Conservation (phyloP, 2,329 filamentous ascomycete species). For the Aspergillaceae sp. region DNA sequence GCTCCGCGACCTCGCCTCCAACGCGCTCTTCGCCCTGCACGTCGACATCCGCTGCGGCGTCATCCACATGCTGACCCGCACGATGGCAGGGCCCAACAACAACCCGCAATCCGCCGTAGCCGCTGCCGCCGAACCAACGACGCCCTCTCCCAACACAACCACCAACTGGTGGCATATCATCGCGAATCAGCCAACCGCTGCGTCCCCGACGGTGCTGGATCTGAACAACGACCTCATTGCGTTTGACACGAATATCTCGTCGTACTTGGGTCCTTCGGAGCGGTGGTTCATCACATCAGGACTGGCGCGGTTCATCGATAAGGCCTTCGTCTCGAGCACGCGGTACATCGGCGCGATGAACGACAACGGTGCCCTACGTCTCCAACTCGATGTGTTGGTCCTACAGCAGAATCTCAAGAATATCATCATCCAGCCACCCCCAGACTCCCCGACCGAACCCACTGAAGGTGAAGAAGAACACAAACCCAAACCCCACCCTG, state of each 20-base stretch:
- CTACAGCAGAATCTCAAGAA: slow-evolving; percentile 96
- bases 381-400: slow-evolving; percentile 90
- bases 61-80: slow-evolving; percentile 64
- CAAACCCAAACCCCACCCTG: slow-evolving; percentile 3
- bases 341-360: slow-evolving; percentile 75
- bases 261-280: slow-evolving; percentile 63
- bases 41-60: slow-evolving; percentile 81
- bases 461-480: slow-evolving; percentile 2
- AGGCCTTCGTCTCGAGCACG: slow-evolving; percentile 65
- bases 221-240: slow-evolving; percentile 77
- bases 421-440: slow-evolving; percentile 46
- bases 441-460: slow-evolving; percentile 2
- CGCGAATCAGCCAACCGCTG: slow-evolving; percentile 33
- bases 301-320: slow-evolving; percentile 68
- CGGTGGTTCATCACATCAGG: slow-evolving; percentile 67
- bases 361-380: slow-evolving; percentile 67
- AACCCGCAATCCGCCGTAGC: slow-evolving; percentile 15
- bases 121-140: slow-evolving; percentile 24
- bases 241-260: slow-evolving; percentile 73
- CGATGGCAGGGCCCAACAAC: slow-evolving; percentile 50
- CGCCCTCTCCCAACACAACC: slow-evolving; percentile 58
- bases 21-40: slow-evolving; percentile 75
- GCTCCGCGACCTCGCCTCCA: slow-evolving; percentile 70
- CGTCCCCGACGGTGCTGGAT: slow-evolving; percentile 61
- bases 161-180: slow-evolving; percentile 52